phyloP scores from a whole-genome alignment of 805 yeast genomes.

The Schwanniomyces sp. region DNA sequence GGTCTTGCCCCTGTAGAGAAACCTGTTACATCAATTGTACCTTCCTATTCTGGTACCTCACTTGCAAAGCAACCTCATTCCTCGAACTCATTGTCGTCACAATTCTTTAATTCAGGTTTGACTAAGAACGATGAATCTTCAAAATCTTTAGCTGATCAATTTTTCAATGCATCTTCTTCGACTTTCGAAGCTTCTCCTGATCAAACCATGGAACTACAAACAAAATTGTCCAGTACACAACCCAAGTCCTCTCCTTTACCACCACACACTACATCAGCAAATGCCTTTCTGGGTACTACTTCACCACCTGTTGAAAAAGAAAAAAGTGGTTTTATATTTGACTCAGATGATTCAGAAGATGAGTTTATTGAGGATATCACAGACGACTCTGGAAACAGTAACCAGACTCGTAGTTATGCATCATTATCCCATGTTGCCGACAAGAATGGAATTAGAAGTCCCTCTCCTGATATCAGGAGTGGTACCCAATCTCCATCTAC shows the following conservation, averaged over 20 bases:
- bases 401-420: conserved; percentile 33
- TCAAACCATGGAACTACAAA: conserved; percentile 2
- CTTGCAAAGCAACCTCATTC: conserved; percentile 42
- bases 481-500: conserved; percentile 4
- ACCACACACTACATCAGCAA: conserved; percentile 42
- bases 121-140: conserved; percentile 8
- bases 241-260: conserved; percentile 41
- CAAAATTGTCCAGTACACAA: conserved; percentile 17
- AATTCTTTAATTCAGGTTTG: conserved; percentile 30
- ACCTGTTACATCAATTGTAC: conserved; percentile 29
- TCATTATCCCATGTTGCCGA: conserved; percentile 55
- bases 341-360: conserved; percentile 34
- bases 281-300: conserved; percentile 35
- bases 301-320: conserved; percentile 15
- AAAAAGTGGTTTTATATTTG: conserved; percentile 31
- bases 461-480: conserved; percentile 21
- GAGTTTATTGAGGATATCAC: conserved; percentile 23
- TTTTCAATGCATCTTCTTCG: conserved; percentile 11
- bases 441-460: conserved; percentile 32
- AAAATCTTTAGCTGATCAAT: conserved; percentile 18
- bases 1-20: conserved; percentile 25
- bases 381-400: conserved; percentile 2
- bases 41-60: conserved; percentile 32
- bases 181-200: conserved; percentile 6
- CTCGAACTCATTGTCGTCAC: conserved; percentile 38